phyloP scores from a whole-genome alignment of 257 asterid genomes.

The Nicotiana attenuata region DNA sequence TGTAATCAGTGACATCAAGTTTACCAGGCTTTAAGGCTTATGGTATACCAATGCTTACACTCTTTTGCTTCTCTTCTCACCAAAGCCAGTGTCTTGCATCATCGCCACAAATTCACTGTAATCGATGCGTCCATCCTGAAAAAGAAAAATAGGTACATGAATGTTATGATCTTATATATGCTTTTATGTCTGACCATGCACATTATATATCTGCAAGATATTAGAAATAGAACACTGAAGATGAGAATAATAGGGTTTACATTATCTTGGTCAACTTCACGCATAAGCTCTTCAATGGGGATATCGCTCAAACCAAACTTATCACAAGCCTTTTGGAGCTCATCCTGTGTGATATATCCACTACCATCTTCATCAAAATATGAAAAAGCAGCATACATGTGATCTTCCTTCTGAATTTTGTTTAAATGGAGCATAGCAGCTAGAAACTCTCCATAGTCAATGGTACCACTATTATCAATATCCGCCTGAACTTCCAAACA shows the following conservation, averaged over 20 bases:
- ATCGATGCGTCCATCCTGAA: conserved; percentile 28
- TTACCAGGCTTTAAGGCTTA: conserved; percentile 10
- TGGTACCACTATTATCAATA: conserved; percentile 45
- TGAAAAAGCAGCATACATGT: conserved; percentile 40
- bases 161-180: neutral
- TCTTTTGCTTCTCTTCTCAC: conserved; percentile 9
- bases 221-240: conserved; percentile 3
- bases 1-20: neutral
- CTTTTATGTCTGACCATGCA: neutral
- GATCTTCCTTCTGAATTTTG: conserved; percentile 47
- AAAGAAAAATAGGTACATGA: neutral
- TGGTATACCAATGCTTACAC: neutral
- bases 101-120: conserved; percentile 22
- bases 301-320: conserved; percentile 32
- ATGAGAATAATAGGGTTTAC: conserved; percentile 12
- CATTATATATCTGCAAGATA: neutral
- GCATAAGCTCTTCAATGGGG: conserved; percentile 36
- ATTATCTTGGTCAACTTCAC: conserved; percentile 44
- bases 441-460: conserved; percentile 44
- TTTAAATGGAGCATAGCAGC: conserved; percentile 49
- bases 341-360: conserved; percentile 44
- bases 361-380: conserved; percentile 51
- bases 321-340: conserved; percentile 42
- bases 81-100: conserved; percentile 22
- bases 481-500: conserved; percentile 33